Percentiles rank a stretch among this genome's conserved stretches.
These are phyloP conservation scores for Euclidium syriacum DNA, from an alignment of 345 rosid genomes.

Conservation along the genomic window DNA sequence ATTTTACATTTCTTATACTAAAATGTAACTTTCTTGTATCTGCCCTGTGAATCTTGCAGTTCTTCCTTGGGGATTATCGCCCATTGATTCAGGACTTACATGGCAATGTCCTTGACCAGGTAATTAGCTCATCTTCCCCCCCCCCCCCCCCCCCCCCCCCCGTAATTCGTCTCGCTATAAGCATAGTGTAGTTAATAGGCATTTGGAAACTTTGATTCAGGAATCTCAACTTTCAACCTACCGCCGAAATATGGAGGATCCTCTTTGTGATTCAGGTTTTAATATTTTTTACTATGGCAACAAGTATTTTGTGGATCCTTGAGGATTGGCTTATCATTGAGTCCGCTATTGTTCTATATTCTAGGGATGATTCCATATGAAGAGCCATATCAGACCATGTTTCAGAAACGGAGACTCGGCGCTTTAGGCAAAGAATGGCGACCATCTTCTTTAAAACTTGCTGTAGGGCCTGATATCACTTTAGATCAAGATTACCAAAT, in stretches of 20 bases:
- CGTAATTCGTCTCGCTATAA: not conserved
- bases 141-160: conserved; percentile 8
- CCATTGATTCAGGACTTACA: conserved; percentile 77
- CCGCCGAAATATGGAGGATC: conserved; percentile 95
- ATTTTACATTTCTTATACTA: too few species aligned
- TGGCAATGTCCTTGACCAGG: conserved; percentile 95
- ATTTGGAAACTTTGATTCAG: conserved; percentile 43
- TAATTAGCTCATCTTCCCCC: conserved; percentile 28
- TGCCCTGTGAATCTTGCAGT: conserved; percentile 42
- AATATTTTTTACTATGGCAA: conserved; percentile 15
- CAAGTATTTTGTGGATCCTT: conserved; percentile 11
- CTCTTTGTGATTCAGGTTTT: conserved; percentile 95
- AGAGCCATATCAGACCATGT: conserved; percentile 95
- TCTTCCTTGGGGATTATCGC: conserved; percentile 97
- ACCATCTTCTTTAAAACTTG: conserved; percentile 66
- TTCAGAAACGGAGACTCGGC: conserved; percentile 88
- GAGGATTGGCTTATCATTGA: conserved; percentile 1
- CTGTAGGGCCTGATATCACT: conserved; percentile 87
- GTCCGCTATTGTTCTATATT: conserved; percentile 26
- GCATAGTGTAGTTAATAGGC: conserved; percentile 1
- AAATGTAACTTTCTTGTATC: conserved; percentile 1
- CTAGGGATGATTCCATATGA: conserved; percentile 89
- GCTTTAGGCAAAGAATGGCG: conserved; percentile 92
- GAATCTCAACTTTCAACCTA: conserved; percentile 91
- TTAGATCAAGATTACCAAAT: conserved; percentile 77